A percentile compares a stretch with the other conserved stretches of the same genome.
Conservation (phyloP, 345 rosid genomes). For the Syzygium oleosum region DNA sequence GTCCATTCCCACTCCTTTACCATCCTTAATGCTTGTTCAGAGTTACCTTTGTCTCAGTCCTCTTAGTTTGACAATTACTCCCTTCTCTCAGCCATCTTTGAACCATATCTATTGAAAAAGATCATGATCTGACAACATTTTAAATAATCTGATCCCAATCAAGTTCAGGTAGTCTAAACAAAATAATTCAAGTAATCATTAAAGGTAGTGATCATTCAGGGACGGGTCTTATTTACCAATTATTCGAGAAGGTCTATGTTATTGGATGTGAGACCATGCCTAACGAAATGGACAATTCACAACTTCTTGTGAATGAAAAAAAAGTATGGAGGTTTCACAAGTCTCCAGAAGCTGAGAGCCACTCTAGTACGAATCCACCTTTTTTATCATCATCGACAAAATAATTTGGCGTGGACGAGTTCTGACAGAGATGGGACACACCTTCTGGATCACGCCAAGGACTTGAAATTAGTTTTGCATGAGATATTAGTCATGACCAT, state of each 20-base stretch:
- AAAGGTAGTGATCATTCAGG: too few relatives aligned
- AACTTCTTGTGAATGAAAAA: not conserved
- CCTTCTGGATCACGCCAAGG: not conserved
- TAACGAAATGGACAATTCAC: not conserved
- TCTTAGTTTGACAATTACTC: too few relatives aligned
- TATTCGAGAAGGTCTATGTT: not conserved
- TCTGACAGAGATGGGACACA: not conserved
- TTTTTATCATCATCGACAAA: not conserved
- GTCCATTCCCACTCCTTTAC: too few relatives aligned
- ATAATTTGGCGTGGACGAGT: not conserved
- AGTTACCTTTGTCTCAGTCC: too few relatives aligned
- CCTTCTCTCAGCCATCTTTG: too few relatives aligned
- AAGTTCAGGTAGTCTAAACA: too few relatives aligned
- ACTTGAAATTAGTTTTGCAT: not conserved
- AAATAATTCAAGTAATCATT: too few relatives aligned
- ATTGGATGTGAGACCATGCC: not conserved
- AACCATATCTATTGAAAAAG: too few relatives aligned
- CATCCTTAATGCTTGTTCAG: too few relatives aligned
- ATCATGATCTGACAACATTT: too few relatives aligned
- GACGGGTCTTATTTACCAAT: not conserved
- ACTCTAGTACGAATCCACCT: not conserved
- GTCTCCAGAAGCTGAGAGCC: not conserved
- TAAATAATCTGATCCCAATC: too few relatives aligned
- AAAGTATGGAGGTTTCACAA: not conserved
- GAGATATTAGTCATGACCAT: not conserved